Evolutionary conservation across 192 early-diverging fungal genomes (phyloP).

Genomic region (Backusella australiensis): DNA sequence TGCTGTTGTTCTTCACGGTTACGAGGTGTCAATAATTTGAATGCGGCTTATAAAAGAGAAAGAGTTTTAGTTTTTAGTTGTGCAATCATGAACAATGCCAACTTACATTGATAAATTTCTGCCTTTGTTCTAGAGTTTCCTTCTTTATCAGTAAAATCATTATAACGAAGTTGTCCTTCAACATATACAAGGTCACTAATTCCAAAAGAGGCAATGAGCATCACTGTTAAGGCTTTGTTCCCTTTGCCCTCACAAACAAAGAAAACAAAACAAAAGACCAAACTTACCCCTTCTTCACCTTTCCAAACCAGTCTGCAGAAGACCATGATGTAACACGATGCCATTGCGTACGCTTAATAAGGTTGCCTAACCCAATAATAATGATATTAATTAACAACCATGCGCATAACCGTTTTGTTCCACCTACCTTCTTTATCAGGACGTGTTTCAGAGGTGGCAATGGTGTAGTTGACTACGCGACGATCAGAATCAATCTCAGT

Average conservation of each 20-base stretch:
- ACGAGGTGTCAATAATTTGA: constrained; percentile 6
- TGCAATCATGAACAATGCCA: too few species aligned
- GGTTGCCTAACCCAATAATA: constrained; percentile 42
- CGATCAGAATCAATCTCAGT: constrained; percentile 41
- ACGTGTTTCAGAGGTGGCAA: constrained; percentile 61
- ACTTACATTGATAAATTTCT: constrained; percentile 48
- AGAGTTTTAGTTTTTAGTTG: neutral
- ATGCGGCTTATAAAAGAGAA: neutral
- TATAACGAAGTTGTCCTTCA: constrained; percentile 62
- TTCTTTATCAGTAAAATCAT: constrained; percentile 61
- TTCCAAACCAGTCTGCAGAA: constrained; percentile 33
- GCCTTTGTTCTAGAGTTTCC: constrained; percentile 51
- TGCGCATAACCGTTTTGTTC: neutral
- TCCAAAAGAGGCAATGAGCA: neutral
- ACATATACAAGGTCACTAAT: constrained; percentile 58
- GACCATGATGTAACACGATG: constrained; percentile 56
- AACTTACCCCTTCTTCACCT: constrained; percentile 53
- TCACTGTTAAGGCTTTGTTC: neutral
- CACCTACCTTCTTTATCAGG: constrained; percentile 56
- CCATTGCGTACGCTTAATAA: constrained; percentile 68
- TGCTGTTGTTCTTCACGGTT: constrained; percentile 3
- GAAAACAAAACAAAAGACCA: neutral
- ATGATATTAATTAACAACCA: neutral
- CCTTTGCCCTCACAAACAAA: neutral
- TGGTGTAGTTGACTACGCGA: constrained; percentile 53